Conservation (phyloP, 2,329 filamentous ascomycete species). For the Colletotrichum navitas region DNA sequence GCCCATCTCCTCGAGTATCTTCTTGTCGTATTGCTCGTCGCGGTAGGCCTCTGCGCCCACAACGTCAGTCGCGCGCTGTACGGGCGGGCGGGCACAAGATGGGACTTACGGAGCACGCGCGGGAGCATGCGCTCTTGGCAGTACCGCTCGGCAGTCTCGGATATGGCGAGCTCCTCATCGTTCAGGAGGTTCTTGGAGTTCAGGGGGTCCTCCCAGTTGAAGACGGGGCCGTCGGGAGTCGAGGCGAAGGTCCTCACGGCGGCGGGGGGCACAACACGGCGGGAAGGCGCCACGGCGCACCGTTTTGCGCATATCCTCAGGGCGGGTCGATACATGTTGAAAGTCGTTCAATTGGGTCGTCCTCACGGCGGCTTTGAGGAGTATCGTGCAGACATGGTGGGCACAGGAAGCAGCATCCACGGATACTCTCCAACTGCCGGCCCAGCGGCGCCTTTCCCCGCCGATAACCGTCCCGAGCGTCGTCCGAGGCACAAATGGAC, state of each 20-base stretch:
- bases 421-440: slow-evolving; percentile 15
- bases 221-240: slow-evolving; percentile 56
- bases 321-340: slow-evolving; percentile 29
- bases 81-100: slow-evolving; percentile 1
- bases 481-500: slow-evolving; percentile 34
- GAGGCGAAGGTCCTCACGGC: slow-evolving; percentile 53
- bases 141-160: slow-evolving; percentile 91
- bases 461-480: slow-evolving; percentile 36
- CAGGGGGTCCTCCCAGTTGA: slow-evolving; percentile 95
- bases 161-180: slow-evolving; percentile 90
- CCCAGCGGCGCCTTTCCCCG: slow-evolving; percentile 27
- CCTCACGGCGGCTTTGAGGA: background rate
- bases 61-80: slow-evolving; percentile 6
- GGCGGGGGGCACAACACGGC: slow-evolving; percentile 15
- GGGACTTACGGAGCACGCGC: slow-evolving; percentile 80
- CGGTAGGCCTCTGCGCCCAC: slow-evolving; percentile 77
- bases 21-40: slow-evolving; percentile 86
- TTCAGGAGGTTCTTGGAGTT: slow-evolving; percentile 81
- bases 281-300: slow-evolving; percentile 39
- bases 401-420: background rate
- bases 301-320: slow-evolving; percentile 33
- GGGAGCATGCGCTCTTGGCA: slow-evolving; percentile 92
- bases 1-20: slow-evolving; percentile 92
- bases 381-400: slow-evolving; percentile 18
- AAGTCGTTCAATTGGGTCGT: slow-evolving; percentile 17